Evolutionary conservation across 805 yeast genomes (phyloP), one percentile per base, ranked within the genome.

Genomic region (Spencermartinsiella europaea): DNA sequence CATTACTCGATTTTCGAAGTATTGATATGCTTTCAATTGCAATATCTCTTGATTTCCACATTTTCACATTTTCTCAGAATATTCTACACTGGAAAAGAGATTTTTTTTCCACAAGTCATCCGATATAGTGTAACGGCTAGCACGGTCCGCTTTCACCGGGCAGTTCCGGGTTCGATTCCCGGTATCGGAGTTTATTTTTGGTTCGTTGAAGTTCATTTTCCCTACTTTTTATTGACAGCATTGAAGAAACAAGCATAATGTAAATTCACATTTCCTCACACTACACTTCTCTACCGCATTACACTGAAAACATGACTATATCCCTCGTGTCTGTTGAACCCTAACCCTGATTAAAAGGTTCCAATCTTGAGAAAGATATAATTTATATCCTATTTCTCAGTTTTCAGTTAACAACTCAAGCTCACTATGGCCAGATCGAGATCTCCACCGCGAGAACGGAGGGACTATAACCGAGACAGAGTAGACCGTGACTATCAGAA

Each of bases 101-200:
- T n/a, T n/a, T n/a, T n/a, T n/a, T n/a, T n/a, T n/a, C n/a, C n/a
- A n/a, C n/a, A n/a, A n/a, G n/a, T n/a, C 28, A 40, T 79, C 83
- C 83, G 83, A 78, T 79, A 75, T 79, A 76, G 84, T 79, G 83
- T 79, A 79, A 78, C 81, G 83, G 83, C 80, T 77, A 79, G 77
- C 83, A 79, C 79, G 81, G 83, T 76, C 75, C 82, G 82, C 83
- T 79, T 76, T 79, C 83, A 79, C 84, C 82, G 83, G 76, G 83
- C 82, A 79, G 59, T 45, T 53, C 59, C 51, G 59, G 59, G 59
- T 55, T 55, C 59, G 56, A 55, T 53, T 55, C 59, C 59, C 59
- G 51, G 57, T 53, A 55, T 55, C 57, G 57, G 59, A 55, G 59
- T 46, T 44, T 42, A 22, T 40, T 42, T 42, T 41, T n/a, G n/a